A percentile compares a stretch with the other conserved stretches of the same genome.
Evolutionary conservation across 2,329 filamentous ascomycete species (phyloP).

Genomic region (Hypoxylon sp.): DNA sequence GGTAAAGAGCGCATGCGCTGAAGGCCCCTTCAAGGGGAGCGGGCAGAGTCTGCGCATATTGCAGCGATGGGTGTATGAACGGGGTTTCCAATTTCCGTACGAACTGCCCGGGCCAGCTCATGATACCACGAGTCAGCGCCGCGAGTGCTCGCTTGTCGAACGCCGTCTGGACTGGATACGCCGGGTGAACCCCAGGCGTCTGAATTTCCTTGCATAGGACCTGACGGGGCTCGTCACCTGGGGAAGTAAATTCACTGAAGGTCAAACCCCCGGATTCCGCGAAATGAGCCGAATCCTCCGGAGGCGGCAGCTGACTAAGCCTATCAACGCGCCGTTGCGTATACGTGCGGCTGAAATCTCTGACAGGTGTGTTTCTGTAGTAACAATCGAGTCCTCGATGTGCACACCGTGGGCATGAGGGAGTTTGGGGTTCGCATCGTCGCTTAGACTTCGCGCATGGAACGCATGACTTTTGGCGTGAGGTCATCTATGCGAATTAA

Average conservation of each 20-base stretch:
- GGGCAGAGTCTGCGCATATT: constrained; percentile 9
- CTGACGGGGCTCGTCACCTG: background rate
- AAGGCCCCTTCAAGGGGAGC: constrained; percentile 27
- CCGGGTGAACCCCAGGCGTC: background rate
- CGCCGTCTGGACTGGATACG: background rate
- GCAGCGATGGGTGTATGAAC: constrained; percentile 22
- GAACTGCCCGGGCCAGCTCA: constrained; percentile 23
- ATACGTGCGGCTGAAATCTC: background rate
- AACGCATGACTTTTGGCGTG: constrained; percentile 23
- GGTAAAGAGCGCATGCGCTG: constrained; percentile 15
- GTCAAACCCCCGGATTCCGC: background rate
- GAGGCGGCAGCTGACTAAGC: background rate
- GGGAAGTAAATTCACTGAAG: background rate
- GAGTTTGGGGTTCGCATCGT: constrained; percentile 22
- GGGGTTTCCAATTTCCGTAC: constrained; percentile 17
- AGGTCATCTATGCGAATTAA: constrained; percentile 8
- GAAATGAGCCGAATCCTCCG: background rate
- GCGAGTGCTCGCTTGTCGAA: constrained; percentile 10
- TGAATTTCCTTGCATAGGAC: background rate
- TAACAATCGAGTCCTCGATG: constrained; percentile 14
- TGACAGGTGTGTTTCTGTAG: constrained; percentile 23
- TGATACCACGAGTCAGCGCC: constrained; percentile 5
- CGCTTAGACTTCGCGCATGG: constrained; percentile 26
- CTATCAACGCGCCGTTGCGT: background rate
- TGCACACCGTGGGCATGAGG: constrained; percentile 18